Percentiles rank a stretch among this genome's conserved stretches.
phyloP scores from a whole-genome alignment of 805 yeast genomes.

The Kodamaea leandrae region DNA sequence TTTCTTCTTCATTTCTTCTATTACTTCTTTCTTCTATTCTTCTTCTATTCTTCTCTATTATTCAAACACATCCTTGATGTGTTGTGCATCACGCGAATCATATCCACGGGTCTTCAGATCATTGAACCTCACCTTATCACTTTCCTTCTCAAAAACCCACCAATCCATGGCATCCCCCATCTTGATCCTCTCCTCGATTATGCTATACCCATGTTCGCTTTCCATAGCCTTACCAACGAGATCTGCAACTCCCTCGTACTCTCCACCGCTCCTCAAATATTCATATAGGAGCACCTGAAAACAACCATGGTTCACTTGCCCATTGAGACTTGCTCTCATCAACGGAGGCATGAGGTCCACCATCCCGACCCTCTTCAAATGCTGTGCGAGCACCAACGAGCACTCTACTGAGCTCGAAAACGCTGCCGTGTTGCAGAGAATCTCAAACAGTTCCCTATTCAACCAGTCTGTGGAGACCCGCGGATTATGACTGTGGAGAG shows the following conservation, averaged over 20 bases:
- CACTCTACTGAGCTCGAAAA: constrained; percentile 27
- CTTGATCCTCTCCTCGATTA: no score
- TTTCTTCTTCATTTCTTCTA: neutral
- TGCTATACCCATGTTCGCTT: neutral
- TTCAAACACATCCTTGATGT: neutral
- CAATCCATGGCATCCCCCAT: no score
- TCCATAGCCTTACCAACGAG: neutral
- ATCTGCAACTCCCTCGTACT: neutral
- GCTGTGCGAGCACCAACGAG: constrained; percentile 23
- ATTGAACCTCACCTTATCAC: no score
- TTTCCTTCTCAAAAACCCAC: no score
- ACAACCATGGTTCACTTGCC: constrained; percentile 19
- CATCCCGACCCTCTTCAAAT: constrained; percentile 10
- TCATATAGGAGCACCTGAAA: constrained; percentile 24
- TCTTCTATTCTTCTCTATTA: no score
- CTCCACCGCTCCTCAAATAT: constrained; percentile 12
- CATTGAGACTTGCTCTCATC: constrained; percentile 25
- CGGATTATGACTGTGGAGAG: constrained; percentile 17
- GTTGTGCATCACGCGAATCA: neutral
- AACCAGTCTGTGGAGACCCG: constrained; percentile 23
- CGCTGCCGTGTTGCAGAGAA: constrained; percentile 27
- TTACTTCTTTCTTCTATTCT: no score
- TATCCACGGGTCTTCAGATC: neutral
- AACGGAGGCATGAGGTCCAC: constrained; percentile 15
- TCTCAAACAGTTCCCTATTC: constrained; percentile 28